Evolutionary conservation across 768 basidiomycete species (phyloP).

Genomic region (Dioszegia crocea): DNA sequence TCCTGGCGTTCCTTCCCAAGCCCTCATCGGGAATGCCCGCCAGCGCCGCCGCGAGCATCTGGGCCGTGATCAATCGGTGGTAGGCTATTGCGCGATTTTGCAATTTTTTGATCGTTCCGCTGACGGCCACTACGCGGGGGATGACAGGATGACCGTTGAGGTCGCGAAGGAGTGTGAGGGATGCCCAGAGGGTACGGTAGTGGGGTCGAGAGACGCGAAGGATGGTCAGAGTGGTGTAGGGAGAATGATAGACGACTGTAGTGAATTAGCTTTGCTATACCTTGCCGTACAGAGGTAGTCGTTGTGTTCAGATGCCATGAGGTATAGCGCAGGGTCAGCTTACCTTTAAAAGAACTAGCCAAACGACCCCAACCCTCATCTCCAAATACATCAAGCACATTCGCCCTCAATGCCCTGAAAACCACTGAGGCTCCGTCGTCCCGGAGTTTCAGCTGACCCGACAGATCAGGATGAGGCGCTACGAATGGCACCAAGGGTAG

Average conservation of each 20-base stretch:
- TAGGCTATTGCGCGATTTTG: slow-evolving; percentile 52
- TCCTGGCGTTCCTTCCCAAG: not conserved
- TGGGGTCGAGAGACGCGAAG: slow-evolving; percentile 79
- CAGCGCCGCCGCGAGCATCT: slow-evolving; percentile 9
- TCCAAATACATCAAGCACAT: slow-evolving; percentile 69
- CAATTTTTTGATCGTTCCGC: slow-evolving; percentile 81
- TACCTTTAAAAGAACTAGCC: slow-evolving; percentile 66
- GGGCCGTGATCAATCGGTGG: slow-evolving; percentile 30
- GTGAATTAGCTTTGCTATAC: slow-evolving; percentile 4
- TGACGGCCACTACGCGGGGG: slow-evolving; percentile 74
- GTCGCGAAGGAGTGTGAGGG: slow-evolving; percentile 63
- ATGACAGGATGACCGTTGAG: slow-evolving; percentile 61
- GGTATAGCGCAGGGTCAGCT: slow-evolving; percentile 38
- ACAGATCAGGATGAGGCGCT: slow-evolving; percentile 50
- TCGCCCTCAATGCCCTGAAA: slow-evolving; percentile 66
- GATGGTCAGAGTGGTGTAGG: slow-evolving; percentile 75
- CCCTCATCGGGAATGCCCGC: not conserved
- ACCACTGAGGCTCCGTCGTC: slow-evolving; percentile 49
- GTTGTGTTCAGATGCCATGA: too few species aligned
- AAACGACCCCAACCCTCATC: slow-evolving; percentile 83
- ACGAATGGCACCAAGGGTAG: slow-evolving; percentile 29
- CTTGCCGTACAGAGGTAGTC: not conserved
- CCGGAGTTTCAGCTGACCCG: slow-evolving; percentile 28
- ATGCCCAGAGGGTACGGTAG: slow-evolving; percentile 73
- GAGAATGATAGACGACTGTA: slow-evolving; percentile 82